Evolutionary conservation across 768 basidiomycete genomes (phyloP), one percentile per base, ranked within the genome.

Genomic region (Mrakia hoshinonis): DNA sequence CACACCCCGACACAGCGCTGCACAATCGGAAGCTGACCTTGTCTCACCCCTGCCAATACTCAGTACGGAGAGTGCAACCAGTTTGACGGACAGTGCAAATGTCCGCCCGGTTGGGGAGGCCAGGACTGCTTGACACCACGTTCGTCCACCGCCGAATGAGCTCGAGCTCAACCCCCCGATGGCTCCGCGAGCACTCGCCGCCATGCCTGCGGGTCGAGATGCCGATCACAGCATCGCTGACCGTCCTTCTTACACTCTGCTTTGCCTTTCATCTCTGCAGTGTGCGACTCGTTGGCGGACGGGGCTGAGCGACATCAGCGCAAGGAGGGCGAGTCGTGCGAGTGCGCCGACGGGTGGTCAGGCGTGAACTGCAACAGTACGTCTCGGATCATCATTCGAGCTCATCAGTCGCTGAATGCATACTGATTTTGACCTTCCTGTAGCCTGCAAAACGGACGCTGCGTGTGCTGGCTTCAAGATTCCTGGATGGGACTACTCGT

Each of bases 351-450:
- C 1, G 95, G 93, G 0, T 99, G 95, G 95, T 85, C 85, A 51
- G 95, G 96, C 18, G 88, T 97, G 73, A 98, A 97, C 78, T 99
- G 96, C 82, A 98, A 99, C 81, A 93, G 94, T 93, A 66, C 70
- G 85, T 77, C 34, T 36, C n/a, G n/a, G n/a, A n/a, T 49, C n/a
- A n/a, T n/a, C n/a, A n/a, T n/a, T n/a, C n/a, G n/a, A n/a, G n/a
- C n/a, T n/a, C n/a, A n/a, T n/a, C n/a, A n/a, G n/a, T n/a, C n/a
- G n/a, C n/a, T n/a, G n/a, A n/a, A n/a, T n/a, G n/a, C n/a, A n/a
- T n/a, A n/a, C n/a, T 60, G 34, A 47, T 24, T 12, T 31, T 18
- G 26, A n/a, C n/a, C 18, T 4, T 34, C 24, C 0, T 49, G 31
- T 68, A 97, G 95, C 97, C 2, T 99, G 95, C 81, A 82, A 92